Conservation (phyloP, 1,139 yeast genomes). For the Wickerhamomyces sp. region DNA sequence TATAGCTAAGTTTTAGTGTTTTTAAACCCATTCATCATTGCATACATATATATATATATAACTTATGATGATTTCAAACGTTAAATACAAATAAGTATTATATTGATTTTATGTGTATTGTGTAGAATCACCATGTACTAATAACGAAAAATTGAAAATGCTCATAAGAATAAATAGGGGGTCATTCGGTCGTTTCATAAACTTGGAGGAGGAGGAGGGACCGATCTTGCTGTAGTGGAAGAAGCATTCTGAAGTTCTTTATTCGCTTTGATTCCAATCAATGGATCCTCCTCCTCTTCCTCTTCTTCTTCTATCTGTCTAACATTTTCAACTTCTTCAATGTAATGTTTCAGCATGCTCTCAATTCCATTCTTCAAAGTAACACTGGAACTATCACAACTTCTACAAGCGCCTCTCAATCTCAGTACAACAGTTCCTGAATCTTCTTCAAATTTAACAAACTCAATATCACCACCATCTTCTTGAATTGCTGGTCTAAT, state of each 20-base stretch:
- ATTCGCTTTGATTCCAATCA: slow-evolving; percentile 14
- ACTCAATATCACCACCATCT: slow-evolving; percentile 81
- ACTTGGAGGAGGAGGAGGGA: slow-evolving; percentile 9
- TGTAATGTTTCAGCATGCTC: slow-evolving; percentile 74
- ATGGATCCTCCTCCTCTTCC: slow-evolving; percentile 27
- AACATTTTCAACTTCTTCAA: slow-evolving; percentile 70
- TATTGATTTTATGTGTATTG: no score
- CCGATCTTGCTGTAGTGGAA: neutral
- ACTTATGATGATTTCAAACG: no score
- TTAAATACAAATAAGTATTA: no score
- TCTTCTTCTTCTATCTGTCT: slow-evolving; percentile 49
- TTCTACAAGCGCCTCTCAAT: slow-evolving; percentile 74
- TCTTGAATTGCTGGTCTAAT: slow-evolving; percentile 92
- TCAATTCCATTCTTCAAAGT: slow-evolving; percentile 79
- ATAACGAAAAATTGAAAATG: neutral
- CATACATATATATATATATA: neutral
- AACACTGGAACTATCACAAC: slow-evolving; percentile 71
- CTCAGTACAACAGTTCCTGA: slow-evolving; percentile 63
- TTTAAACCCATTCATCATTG: neutral
- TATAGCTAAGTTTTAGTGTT: no score
- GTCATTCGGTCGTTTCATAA: slow-evolving; percentile 1
- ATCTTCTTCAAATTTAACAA: slow-evolving; percentile 57
- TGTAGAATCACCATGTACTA: neutral
- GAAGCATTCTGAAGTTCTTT: slow-evolving; percentile 5
- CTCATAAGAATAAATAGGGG: neutral